Evolutionary conservation across 2,329 filamentous ascomycete species (phyloP).

Genomic region (Pseudopithomyces chartarum): DNA sequence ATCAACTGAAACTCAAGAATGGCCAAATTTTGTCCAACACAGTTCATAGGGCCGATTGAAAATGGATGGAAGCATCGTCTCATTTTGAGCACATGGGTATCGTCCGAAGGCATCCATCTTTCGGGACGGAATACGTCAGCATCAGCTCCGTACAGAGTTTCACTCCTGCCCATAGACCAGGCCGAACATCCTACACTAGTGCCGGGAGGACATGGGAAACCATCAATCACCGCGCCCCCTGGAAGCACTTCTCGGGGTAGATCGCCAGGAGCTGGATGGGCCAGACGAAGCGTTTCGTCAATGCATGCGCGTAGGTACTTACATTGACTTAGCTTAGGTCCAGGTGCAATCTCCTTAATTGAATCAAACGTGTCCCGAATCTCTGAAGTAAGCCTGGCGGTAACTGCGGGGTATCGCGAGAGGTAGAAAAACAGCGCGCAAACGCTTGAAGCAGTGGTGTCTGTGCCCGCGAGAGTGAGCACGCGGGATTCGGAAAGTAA

Average conservation of each 20-base stretch:
- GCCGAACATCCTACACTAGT: constrained; percentile 16
- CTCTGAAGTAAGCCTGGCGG: constrained; percentile 5
- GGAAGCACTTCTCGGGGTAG: constrained; percentile 13
- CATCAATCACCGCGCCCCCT: constrained; percentile 20
- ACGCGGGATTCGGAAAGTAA: constrained; percentile 30
- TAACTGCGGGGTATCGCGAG: constrained; percentile 7
- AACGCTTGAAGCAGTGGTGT: constrained; percentile 10
- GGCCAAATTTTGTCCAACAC: constrained; percentile 13
- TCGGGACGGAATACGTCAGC: constrained; percentile 11
- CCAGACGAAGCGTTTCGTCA: constrained; percentile 12
- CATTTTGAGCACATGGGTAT: constrained; percentile 7
- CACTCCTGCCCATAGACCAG: constrained; percentile 15
- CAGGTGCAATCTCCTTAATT: constrained; percentile 7
- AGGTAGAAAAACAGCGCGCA: constrained; percentile 16
- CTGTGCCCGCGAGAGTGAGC: constrained; percentile 15
- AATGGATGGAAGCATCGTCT: constrained; percentile 14
- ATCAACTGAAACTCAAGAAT: constrained; percentile 11
- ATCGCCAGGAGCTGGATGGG: constrained; percentile 11
- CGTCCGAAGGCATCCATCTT: constrained; percentile 12
- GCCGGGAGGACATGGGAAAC: constrained; percentile 15
- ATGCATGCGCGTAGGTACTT: constrained; percentile 18
- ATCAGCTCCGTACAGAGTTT: constrained; percentile 14
- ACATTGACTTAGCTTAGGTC: constrained; percentile 6
- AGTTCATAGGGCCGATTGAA: constrained; percentile 14
- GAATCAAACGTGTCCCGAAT: constrained; percentile 11